Conservation (phyloP, 805 yeast genomes). For the Isabelozyma gotoi region DNA sequence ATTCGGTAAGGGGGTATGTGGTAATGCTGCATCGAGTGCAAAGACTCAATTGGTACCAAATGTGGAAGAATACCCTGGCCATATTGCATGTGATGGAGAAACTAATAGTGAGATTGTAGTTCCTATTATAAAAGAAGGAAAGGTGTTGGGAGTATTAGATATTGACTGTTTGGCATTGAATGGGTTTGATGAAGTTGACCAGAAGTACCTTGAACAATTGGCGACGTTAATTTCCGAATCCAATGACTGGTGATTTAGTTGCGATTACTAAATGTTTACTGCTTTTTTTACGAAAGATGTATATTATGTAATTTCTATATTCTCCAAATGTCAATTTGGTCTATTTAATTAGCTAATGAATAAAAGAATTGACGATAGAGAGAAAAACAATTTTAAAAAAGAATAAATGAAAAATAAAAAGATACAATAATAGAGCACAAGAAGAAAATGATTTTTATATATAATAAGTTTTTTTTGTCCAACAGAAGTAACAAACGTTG, state of each 20-base stretch:
- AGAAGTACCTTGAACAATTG: constrained; percentile 56
- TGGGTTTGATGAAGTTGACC: constrained; percentile 72
- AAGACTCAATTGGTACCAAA: constrained; percentile 74
- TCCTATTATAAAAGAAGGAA: constrained; percentile 54
- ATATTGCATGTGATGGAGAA: constrained; percentile 96
- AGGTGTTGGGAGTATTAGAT: constrained; percentile 75
- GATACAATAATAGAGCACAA: neutral
- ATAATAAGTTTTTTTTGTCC: too few relatives aligned
- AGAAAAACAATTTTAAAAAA: neutral
- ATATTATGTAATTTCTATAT: neutral
- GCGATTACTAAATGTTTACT: neutral
- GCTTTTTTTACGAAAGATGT: neutral
- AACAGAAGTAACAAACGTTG: too few relatives aligned
- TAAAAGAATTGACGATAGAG: neutral
- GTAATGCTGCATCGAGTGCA: constrained; percentile 64
- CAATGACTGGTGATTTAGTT: constrained; percentile 50
- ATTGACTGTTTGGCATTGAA: constrained; percentile 67
- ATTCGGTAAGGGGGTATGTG: constrained; percentile 89
- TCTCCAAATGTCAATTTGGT: neutral
- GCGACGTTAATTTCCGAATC: constrained; percentile 51
- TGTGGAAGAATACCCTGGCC: constrained; percentile 82
- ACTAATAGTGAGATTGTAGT: constrained; percentile 93
- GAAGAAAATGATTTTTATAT: neutral
- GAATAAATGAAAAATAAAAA: neutral
- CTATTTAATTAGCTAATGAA: too few relatives aligned